phyloP scores from a whole-genome alignment of 768 basidiomycete genomes.

The Trametes sanguinea region DNA sequence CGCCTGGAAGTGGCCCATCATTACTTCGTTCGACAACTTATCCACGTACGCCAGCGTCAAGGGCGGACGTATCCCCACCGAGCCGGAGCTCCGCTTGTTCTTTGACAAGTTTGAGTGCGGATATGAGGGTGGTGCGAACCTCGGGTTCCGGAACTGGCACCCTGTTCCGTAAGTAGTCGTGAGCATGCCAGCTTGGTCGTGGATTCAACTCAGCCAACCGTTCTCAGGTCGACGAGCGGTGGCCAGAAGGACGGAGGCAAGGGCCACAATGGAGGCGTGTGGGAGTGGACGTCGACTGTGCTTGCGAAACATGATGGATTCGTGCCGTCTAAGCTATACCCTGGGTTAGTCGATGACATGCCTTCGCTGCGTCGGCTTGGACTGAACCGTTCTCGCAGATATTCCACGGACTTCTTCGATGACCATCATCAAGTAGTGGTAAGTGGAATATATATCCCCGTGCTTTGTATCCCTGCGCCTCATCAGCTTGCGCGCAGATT shows the following conservation, averaged over 20 bases:
- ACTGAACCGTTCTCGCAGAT: constrained; percentile 41
- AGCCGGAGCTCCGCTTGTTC: constrained; percentile 83
- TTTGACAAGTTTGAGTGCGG: constrained; percentile 72
- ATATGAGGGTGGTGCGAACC: constrained; percentile 76
- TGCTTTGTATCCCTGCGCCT: constrained; percentile 6
- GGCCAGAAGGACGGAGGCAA: constrained; percentile 48
- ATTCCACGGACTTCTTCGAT: constrained; percentile 92
- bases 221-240: constrained; percentile 66
- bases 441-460: constrained; percentile 37
- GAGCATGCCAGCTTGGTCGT: neutral
- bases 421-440: constrained; percentile 84
- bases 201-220: neutral
- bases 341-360: constrained; percentile 56
- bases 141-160: constrained; percentile 93
- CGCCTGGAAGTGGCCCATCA: constrained; percentile 84
- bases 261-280: constrained; percentile 92
- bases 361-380: neutral
- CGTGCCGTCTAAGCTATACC: constrained; percentile 75
- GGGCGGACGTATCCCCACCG: constrained; percentile 93
- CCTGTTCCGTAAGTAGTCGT: constrained; percentile 72
- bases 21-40: constrained; percentile 76
- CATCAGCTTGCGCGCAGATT: constrained; percentile 49
- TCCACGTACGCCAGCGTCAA: constrained; percentile 80
- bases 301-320: constrained; percentile 78
- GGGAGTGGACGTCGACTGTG: constrained; percentile 95